Percentiles rank a stretch among this genome's conserved stretches.
phyloP scores from a whole-genome alignment of 345 rosid genomes.

The Hibiscus trionum region DNA sequence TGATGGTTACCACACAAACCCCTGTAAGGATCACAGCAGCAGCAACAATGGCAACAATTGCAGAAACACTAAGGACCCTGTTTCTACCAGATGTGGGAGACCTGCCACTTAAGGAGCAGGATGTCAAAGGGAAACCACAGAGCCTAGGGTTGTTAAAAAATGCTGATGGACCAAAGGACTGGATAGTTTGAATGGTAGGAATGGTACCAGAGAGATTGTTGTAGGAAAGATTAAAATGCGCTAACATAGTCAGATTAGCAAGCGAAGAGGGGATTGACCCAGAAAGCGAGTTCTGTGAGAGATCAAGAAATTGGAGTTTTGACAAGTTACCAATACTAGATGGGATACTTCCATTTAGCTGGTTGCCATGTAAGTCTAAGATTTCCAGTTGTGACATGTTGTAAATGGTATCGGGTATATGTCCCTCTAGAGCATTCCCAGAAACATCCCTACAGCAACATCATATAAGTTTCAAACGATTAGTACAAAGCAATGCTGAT shows the following conservation, averaged over 20 bases:
- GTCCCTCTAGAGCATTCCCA: constrained; percentile 65
- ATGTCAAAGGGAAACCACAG: constrained; percentile 65
- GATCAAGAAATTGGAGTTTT: constrained; percentile 48
- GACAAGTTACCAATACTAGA: constrained; percentile 46
- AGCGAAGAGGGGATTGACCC: constrained; percentile 70
- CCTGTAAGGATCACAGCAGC: constrained; percentile 80
- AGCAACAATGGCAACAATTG: constrained; percentile 72
- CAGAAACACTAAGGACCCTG: constrained; percentile 61
- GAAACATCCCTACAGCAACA: constrained; percentile 74
- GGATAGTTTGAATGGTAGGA: constrained; percentile 44
- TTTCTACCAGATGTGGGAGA: constrained; percentile 28
- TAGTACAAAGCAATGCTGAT: constrained; percentile 8
- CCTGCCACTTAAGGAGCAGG: constrained; percentile 34
- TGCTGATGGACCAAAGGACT: constrained; percentile 57
- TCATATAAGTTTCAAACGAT: constrained; percentile 15
- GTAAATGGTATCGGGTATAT: constrained; percentile 46
- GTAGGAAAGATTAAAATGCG: constrained; percentile 60
- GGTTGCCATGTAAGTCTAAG: constrained; percentile 66
- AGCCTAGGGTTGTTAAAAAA: constrained; percentile 65
- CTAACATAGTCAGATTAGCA: constrained; percentile 39
- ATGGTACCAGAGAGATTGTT: constrained; percentile 70
- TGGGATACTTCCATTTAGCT: constrained; percentile 61
- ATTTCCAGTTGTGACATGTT: constrained; percentile 68
- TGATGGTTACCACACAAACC: constrained; percentile 64
- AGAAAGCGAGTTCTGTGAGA: constrained; percentile 63